A percentile compares a stretch with the other conserved stretches of the same genome.
Conservation (phyloP, 352 stramenopile species). For the Albugo laibachii region DNA sequence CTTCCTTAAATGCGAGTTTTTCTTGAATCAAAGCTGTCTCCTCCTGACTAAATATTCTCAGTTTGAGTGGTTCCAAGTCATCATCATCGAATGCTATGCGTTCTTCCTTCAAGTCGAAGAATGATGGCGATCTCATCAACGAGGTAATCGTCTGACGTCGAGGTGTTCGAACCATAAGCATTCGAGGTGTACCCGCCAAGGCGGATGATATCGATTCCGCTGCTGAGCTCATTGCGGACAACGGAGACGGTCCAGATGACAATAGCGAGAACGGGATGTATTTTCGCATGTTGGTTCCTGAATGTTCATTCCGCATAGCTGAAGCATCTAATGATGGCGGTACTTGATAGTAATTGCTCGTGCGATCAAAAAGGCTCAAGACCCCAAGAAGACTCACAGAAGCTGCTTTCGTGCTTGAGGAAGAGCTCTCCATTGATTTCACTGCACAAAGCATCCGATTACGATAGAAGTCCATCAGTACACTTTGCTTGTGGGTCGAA, state of each 20-base stretch:
- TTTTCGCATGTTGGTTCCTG: conserved; percentile 5
- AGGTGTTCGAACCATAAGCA: conserved; percentile 44
- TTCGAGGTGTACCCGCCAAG: conserved; percentile 44
- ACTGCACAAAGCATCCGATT: too few relatives aligned
- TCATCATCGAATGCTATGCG: conserved; percentile 11
- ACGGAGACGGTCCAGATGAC: conserved; percentile 34
- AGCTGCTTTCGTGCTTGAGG: neutral
- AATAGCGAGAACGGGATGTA: conserved; percentile 28
- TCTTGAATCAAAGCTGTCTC: conserved; percentile 11
- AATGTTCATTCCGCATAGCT: neutral
- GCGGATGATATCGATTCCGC: conserved; percentile 46
- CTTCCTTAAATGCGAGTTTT: conserved; percentile 2
- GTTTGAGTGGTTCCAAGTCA: conserved; percentile 3
- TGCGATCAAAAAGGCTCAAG: conserved; percentile 11
- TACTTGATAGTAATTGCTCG: neutral
- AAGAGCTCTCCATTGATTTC: too few relatives aligned
- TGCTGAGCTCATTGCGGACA: conserved; percentile 49
- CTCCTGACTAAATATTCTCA: conserved; percentile 6
- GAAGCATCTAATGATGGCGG: conserved; percentile 1
- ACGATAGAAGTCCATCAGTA: too few relatives aligned
- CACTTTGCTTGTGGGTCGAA: too few relatives aligned
- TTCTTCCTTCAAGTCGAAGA: conserved; percentile 19
- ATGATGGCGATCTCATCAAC: conserved; percentile 47
- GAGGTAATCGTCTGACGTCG: conserved; percentile 51
- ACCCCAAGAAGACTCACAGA: conserved; percentile 5